Evolutionary conservation across 768 basidiomycete genomes (phyloP).

Genomic region (Boletus patriciae): DNA sequence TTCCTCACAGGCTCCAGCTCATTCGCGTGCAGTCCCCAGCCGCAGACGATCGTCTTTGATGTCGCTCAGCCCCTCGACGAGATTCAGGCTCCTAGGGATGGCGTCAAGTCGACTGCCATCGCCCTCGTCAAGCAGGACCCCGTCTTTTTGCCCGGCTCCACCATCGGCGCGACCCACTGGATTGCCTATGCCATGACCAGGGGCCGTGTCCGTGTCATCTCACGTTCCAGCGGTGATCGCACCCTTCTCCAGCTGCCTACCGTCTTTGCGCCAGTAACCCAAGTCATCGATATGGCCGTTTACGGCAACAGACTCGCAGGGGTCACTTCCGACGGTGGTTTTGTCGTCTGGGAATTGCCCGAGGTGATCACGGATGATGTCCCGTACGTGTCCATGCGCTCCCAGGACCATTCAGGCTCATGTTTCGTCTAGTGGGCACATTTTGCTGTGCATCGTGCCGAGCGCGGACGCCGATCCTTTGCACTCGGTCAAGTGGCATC

Average conservation of each 20-base stretch:
- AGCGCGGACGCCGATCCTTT: slow-evolving; percentile 56
- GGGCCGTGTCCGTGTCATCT: slow-evolving; percentile 88
- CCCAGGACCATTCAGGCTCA: neutral
- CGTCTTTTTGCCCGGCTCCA: slow-evolving; percentile 80
- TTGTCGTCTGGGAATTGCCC: slow-evolving; percentile 86
- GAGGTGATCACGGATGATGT: slow-evolving; percentile 83
- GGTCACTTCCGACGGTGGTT: slow-evolving; percentile 85
- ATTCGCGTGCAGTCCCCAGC: slow-evolving; percentile 46
- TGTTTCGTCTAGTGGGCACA: slow-evolving; percentile 49
- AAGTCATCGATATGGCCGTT: slow-evolving; percentile 85
- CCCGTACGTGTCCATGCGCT: slow-evolving; percentile 52
- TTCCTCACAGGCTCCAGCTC: neutral
- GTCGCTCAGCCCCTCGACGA: slow-evolving; percentile 71
- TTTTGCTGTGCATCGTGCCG: slow-evolving; percentile 71
- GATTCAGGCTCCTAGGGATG: slow-evolving; percentile 71
- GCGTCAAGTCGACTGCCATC: slow-evolving; percentile 86
- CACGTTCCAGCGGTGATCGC: slow-evolving; percentile 83
- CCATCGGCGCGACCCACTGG: slow-evolving; percentile 90
- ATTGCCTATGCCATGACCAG: slow-evolving; percentile 92
- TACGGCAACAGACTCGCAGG: slow-evolving; percentile 80
- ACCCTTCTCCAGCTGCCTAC: slow-evolving; percentile 75
- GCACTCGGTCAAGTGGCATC: slow-evolving; percentile 87
- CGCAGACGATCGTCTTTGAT: slow-evolving; percentile 73
- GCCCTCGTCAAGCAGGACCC: slow-evolving; percentile 85
- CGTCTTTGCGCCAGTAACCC: slow-evolving; percentile 58